phyloP scores from a whole-genome alignment of 139 green algal species.

The Limnomonas spitsbergensis region DNA sequence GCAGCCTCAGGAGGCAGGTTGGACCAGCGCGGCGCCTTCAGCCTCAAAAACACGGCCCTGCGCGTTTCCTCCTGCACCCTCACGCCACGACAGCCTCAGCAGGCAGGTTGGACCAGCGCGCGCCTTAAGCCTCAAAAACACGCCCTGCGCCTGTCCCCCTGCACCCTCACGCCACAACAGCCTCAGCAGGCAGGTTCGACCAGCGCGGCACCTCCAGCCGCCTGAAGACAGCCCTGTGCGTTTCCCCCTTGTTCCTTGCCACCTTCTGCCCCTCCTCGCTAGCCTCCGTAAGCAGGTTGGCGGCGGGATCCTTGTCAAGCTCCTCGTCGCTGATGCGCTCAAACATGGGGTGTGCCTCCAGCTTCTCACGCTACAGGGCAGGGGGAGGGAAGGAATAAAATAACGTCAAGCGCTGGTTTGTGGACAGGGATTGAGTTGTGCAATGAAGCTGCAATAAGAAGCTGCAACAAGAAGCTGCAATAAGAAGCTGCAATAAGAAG shows the following conservation, averaged over 20 bases:
- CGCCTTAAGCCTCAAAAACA: no score
- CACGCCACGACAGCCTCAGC: no score
- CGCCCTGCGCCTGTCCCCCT: no score
- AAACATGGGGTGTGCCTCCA: slow-evolving; percentile 86
- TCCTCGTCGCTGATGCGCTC: slow-evolving; percentile 77
- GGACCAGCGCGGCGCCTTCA: slow-evolving; percentile 17
- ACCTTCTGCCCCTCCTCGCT: slow-evolving; percentile 93
- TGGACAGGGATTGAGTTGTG: neutral
- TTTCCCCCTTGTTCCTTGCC: slow-evolving; percentile 71
- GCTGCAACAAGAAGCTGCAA: no score
- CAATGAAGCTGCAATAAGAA: no score
- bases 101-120: no score
- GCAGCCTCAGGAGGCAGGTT: no score
- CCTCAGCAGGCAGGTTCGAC: slow-evolving; percentile 10
- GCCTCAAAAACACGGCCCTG: slow-evolving; percentile 59
- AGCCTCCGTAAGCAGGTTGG: slow-evolving; percentile 56
- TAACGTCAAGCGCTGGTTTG: neutral
- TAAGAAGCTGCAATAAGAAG: no score
- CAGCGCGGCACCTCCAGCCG: slow-evolving; percentile 28
- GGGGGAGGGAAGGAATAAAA: no score
- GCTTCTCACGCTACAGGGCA: slow-evolving; percentile 39
- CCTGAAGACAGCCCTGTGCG: slow-evolving; percentile 61
- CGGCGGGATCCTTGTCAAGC: slow-evolving; percentile 70
- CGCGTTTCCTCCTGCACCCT: slow-evolving; percentile 65
- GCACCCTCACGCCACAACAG: no score